Conservation (phyloP, 805 yeast genomes). For the Yamadazyma sp. region DNA sequence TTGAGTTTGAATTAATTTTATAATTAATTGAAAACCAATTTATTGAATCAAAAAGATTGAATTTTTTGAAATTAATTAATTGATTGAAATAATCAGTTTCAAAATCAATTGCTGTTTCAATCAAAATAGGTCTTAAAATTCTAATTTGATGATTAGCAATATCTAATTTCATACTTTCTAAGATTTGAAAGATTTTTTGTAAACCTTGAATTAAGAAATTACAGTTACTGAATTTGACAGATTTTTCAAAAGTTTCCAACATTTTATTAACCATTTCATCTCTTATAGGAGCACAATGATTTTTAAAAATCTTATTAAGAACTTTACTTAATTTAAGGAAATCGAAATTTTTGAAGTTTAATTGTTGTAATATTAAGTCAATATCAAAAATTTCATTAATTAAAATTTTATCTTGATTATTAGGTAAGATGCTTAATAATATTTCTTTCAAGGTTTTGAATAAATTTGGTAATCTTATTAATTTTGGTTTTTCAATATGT, state of each 20-base stretch:
- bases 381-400: conserved; percentile 75
- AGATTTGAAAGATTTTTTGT: conserved; percentile 70
- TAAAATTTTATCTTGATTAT: conserved; percentile 61
- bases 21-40: conserved; percentile 58
- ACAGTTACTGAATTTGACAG: conserved; percentile 45
- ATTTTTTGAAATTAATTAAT: conserved; percentile 51
- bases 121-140: conserved; percentile 74
- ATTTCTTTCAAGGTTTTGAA: conserved; percentile 79
- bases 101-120: conserved; percentile 84
- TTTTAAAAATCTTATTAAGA: conserved; percentile 75
- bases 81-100: conserved; percentile 78
- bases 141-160: conserved; percentile 94
- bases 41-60: conserved; percentile 57
- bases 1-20: conserved; percentile 16
- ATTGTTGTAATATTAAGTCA: conserved; percentile 71
- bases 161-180: conserved; percentile 93
- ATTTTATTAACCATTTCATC: conserved; percentile 86
- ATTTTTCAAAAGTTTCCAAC: conserved; percentile 55
- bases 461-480: conserved; percentile 58
- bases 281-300: conserved; percentile 95
- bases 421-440: conserved; percentile 69
- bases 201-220: conserved; percentile 67
- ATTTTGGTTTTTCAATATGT: conserved; percentile 14
- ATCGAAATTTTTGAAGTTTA: conserved; percentile 67
- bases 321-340: conserved; percentile 68